Evolutionary conservation across 106 monocot species (phyloP).

Genomic region (Iris macrosiphon): DNA sequence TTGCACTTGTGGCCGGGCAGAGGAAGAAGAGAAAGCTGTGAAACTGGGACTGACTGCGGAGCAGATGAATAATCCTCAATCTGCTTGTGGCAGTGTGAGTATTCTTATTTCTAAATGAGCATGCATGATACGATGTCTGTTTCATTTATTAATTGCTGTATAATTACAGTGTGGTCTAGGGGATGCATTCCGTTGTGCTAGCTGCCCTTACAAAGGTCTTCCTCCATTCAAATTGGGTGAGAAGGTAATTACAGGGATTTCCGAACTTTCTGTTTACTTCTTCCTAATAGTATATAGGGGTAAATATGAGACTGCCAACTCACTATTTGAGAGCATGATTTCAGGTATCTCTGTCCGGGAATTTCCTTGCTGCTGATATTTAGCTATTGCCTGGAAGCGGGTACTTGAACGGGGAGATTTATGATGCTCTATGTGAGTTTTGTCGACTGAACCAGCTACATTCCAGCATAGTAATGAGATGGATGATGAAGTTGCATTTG

Average conservation of each 20-base stretch:
- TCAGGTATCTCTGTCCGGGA: constrained; percentile 48
- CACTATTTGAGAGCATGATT: not conserved
- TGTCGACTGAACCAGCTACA: too few relatives aligned
- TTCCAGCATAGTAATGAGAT: too few relatives aligned
- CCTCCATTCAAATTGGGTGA: constrained; percentile 78
- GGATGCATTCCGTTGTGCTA: constrained; percentile 82
- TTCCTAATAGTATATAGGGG: too few relatives aligned
- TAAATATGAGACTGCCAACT: not conserved
- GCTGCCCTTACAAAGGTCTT: constrained; percentile 87
- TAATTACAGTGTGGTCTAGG: constrained; percentile 83
- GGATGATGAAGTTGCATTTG: too few relatives aligned
- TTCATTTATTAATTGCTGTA: too few relatives aligned
- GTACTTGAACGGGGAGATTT: too few relatives aligned
- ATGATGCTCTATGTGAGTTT: too few relatives aligned
- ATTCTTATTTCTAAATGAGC: not conserved
- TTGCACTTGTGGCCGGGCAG: constrained; percentile 89
- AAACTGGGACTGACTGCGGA: constrained; percentile 70
- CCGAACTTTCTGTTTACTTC: not conserved
- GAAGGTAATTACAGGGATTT: constrained; percentile 31
- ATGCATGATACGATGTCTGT: not conserved
- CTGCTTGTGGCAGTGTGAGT: constrained; percentile 88
- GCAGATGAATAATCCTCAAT: constrained; percentile 78
- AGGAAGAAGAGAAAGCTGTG: constrained; percentile 55
- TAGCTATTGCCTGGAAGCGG: too few relatives aligned
- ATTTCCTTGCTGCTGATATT: constrained; percentile 71